Evolutionary conservation across 202 grass and related monocot genomes (phyloP), one percentile per base, ranked within the genome.

Genomic region (Zoysia matrella): DNA sequence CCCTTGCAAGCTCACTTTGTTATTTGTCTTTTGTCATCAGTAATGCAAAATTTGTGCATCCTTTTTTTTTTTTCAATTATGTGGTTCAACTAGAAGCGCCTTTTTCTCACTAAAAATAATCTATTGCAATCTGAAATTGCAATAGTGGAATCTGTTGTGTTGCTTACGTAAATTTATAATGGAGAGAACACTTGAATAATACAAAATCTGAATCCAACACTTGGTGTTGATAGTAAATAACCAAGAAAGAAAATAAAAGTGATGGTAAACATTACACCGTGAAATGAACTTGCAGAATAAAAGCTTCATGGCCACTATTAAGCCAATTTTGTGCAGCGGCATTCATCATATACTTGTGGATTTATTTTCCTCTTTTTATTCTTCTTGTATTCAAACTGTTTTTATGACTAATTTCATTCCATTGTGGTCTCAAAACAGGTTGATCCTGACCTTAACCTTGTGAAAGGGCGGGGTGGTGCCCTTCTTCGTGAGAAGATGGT

Each of bases 401-500:
- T 14, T 69, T 85, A 9, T 74, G 5, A 30, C 47, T 75, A 79
- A 56, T 42, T 52, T n/a, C n/a, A 8, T 66, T 76, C 9, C 16
- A 36, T 36, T 36, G 30, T 36, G 30, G 30, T 36, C 30, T 36
- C 30, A 36, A 36, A 36, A 36, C 30, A 98, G 95, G 95, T 98
- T 48, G 95, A 98, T 58, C 95, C 95, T 44, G 89, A 98, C 44
- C 92, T 98, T 44, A 91, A 98, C 85, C 86, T 98, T 46, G 95
- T 98, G n/a, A 98, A 98, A 87, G 95, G 95, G 3, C 89, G 95
- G 14, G 95, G 95, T 42, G 95, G 95, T 39, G 95, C 95, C 41
- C 90, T 98, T 57, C 90, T 98, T n/a, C 86, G 92, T 9, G 95
- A 98, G 85, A 98, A 98, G 88, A 98, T 95, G 87, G 95, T 98